Base-by-base conservation (phyloP, 352 stramenopile species). In the Saprolegnia diclina region DNA sequence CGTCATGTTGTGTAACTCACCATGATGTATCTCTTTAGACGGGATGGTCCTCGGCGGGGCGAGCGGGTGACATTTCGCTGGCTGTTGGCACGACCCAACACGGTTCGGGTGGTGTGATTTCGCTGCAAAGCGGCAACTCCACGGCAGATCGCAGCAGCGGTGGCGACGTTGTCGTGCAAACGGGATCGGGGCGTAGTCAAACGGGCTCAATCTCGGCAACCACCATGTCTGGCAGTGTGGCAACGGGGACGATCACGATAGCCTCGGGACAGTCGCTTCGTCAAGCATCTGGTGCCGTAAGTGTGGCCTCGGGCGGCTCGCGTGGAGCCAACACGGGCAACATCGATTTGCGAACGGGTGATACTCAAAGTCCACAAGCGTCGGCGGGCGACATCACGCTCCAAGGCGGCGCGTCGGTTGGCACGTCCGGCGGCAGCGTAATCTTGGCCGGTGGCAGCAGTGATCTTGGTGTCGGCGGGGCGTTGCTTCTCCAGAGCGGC, bases 161-260 rank as follows among this genome's bases (percentile, higher is more conserved):
- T 54, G 46, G 46, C 46, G 46, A 22, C n/a, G 24, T 54, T 54
- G 52, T 64, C 3, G 48, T 76, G 64, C 59, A 38, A 1, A 75
- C 73, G 18, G 73, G 73, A 24, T 72, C 70, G 54, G 54, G 72
- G 7, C 61, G 64, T 59, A 71, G 69, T 45, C 37, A 64, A 56
- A 71, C 61, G 21, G 74, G 74, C 64, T 45, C 71, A 54, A 64
- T 79, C 19, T 73, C 65, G 54, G 71, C 76, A 14, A 69, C 68
- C 0, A 75, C 74, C 37, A 54, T 40, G 14, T 55, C 53, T 50
- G 61, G 65, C 53, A 56, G 67, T 9, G 75, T 73, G 55, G 32
- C 22, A n/a, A 29, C 46, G 2, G 46, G 46, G 24, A 54, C n/a
- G n/a, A 54, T 54, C 24, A 54, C n/a, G n/a, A 5, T 54, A 29